phyloP scores from a whole-genome alignment of 2,329 filamentous ascomycete genomes.

The Botrytis paeoniae region DNA sequence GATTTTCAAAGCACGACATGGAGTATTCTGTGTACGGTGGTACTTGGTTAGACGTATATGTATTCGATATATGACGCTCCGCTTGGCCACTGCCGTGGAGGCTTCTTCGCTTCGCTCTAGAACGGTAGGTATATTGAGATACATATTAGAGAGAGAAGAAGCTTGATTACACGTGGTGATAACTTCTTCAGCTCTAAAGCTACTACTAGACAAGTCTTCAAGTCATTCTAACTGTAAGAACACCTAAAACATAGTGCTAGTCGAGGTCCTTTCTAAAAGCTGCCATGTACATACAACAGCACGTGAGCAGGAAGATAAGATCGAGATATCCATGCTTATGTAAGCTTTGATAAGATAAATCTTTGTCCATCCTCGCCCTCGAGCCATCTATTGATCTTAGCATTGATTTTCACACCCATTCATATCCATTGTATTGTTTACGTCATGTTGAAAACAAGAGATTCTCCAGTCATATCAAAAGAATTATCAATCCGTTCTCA shows the following conservation, averaged over 20 bases:
- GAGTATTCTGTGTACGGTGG: too few relatives aligned
- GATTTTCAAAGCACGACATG: not conserved
- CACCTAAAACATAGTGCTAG: not conserved
- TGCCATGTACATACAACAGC: not conserved
- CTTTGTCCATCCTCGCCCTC: not conserved
- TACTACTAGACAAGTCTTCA: too few relatives aligned
- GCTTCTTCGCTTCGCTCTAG: not conserved
- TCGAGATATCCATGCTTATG: too few relatives aligned
- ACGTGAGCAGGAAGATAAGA: not conserved
- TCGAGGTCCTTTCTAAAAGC: not conserved
- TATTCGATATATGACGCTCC: not conserved
- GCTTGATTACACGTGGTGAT: not conserved
- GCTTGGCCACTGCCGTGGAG: not conserved
- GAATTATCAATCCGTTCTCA: not conserved
- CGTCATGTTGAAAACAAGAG: not conserved
- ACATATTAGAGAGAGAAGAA: not conserved
- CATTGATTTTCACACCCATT: not conserved
- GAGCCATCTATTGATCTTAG: too few relatives aligned
- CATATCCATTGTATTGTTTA: not conserved
- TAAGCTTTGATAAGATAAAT: not conserved
- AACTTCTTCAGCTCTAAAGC: too few relatives aligned
- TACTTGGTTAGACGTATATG: not conserved
- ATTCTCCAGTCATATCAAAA: not conserved
- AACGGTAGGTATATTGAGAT: not conserved
- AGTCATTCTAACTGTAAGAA: not conserved